A percentile compares a stretch with the other conserved stretches of the same genome.
These are phyloP conservation scores for Bertia moriformis DNA, from an alignment of 2,329 filamentous ascomycete genomes.

Conservation along the genomic window DNA sequence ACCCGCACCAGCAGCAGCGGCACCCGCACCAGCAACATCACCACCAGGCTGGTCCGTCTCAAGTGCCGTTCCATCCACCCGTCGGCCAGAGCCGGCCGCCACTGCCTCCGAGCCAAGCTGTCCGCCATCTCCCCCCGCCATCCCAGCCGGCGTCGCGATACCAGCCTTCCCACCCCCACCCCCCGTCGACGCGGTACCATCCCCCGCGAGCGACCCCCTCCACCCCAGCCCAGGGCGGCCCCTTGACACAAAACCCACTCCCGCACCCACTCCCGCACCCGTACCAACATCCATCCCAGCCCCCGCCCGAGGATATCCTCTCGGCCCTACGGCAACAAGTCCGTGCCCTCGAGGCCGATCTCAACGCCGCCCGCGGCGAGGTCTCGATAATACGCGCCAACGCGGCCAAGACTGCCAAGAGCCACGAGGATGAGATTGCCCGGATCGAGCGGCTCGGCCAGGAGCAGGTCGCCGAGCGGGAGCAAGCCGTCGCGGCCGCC, in stretches of 20 bases:
- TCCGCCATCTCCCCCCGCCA: too few relatives aligned
- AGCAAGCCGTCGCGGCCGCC: slow-evolving; percentile 49
- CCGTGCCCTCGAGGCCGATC: slow-evolving; percentile 34
- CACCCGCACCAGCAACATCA: neutral
- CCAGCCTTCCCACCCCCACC: too few relatives aligned
- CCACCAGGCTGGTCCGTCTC: too few relatives aligned
- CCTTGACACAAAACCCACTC: slow-evolving; percentile 9
- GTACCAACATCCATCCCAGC: slow-evolving; percentile 13
- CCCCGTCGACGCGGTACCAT: too few relatives aligned
- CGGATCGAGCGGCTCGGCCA: slow-evolving; percentile 47
- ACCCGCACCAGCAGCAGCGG: neutral
- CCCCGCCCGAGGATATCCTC: slow-evolving; percentile 16
- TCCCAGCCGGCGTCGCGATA: neutral
- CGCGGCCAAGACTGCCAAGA: slow-evolving; percentile 42
- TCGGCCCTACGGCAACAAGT: slow-evolving; percentile 35
- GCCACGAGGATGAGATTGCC: slow-evolving; percentile 47
- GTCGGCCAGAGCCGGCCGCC: neutral
- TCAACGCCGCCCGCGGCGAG: slow-evolving; percentile 54
- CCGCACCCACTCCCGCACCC: neutral
- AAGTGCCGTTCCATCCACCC: too few relatives aligned
- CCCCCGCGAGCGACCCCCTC: too few relatives aligned
- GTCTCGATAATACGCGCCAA: slow-evolving; percentile 63
- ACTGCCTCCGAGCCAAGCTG: neutral
- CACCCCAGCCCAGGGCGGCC: too few relatives aligned
- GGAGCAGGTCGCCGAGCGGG: slow-evolving; percentile 49